Base-by-base conservation (phyloP, 345 rosid species). In the Citropsis articulata region DNA sequence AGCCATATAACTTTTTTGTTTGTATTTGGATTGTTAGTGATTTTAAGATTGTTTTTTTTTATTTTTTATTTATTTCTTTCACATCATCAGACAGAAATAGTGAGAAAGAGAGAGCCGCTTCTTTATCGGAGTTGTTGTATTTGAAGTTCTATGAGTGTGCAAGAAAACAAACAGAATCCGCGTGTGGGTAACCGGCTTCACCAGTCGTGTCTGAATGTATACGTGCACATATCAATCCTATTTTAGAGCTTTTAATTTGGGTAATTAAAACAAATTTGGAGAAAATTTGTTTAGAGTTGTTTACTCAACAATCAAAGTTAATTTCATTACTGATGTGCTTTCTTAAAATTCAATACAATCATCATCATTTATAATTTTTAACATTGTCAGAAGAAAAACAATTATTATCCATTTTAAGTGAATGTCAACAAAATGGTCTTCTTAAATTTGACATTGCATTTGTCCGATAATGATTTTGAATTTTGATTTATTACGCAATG, bases 1-100 rank as follows among this genome's bases (percentile, higher is more conserved):
- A 71, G 81, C 79, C 81, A 83, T 82, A 45, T 82, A 45, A 69
- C 60, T 80, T 4, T 2, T 7, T 28, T 12, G n/a, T 30, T 3
- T 19, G 27, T 21, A 56, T 40, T 67, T 31, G 42, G 72, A 35
- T 22, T 53, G 7, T 22, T 24, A 50, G 50, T 9, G 50, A 33
- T 55, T 71, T 31, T 42, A 24, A 16, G 27, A 24, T 56, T 7
- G 42, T n/a, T 8, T 31, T 55, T 55, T 35, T 12, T 2, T 3
- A n/a, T n/a, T n/a, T n/a, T n/a, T n/a, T n/a, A n/a, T 0, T 35
- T 35, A 6, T 12, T 3, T 42, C 1, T 45, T 45, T 45, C 45
- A 62, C 59, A 67, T 4, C 0, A 36, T 55, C n/a, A 35, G 4
- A 38, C 13, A 27, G 9, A 24, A 22, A 62, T 33, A 35, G 30